These are phyloP conservation scores for Sugiyamaella valdiviana DNA, from an alignment of 805 yeast genomes.

Conservation along the genomic window DNA sequence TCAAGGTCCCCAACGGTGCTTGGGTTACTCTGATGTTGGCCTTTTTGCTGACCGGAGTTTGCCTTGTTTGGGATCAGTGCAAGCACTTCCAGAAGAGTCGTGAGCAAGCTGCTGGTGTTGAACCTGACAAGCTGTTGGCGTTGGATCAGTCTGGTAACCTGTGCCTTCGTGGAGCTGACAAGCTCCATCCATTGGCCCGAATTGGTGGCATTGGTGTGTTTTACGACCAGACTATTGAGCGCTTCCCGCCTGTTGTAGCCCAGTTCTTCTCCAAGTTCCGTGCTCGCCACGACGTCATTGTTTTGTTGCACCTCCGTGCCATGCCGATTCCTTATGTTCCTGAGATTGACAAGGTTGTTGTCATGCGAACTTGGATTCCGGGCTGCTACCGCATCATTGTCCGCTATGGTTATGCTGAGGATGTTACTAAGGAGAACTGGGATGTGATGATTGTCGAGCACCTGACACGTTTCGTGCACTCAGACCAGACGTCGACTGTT, in stretches of 20 bases:
- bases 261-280: conserved; percentile 12
- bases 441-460: conserved; percentile 2
- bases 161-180: background rate
- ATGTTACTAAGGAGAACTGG: conserved; percentile 8
- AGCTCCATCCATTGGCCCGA: background rate
- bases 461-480: background rate
- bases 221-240: conserved; percentile 4
- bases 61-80: conserved; percentile 7
- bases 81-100: conserved; percentile 10
- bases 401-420: conserved; percentile 14
- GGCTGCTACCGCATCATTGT: conserved; percentile 10
- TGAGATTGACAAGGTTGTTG: conserved; percentile 5
- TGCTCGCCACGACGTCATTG: conserved; percentile 10
- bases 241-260: conserved; percentile 5
- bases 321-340: conserved; percentile 9
- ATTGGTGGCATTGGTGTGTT: conserved; percentile 11
- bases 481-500: background rate
- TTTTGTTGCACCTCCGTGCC: conserved; percentile 11
- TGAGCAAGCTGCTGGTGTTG: background rate
- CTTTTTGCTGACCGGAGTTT: conserved; percentile 3
- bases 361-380: conserved; percentile 10
- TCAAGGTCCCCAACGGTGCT: conserved; percentile 53
- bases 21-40: conserved; percentile 46
- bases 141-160: conserved; percentile 1
- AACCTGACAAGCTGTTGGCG: background rate